Conservation (phyloP, 2,329 filamentous ascomycete genomes). For the Curvularia eragrostidis region DNA sequence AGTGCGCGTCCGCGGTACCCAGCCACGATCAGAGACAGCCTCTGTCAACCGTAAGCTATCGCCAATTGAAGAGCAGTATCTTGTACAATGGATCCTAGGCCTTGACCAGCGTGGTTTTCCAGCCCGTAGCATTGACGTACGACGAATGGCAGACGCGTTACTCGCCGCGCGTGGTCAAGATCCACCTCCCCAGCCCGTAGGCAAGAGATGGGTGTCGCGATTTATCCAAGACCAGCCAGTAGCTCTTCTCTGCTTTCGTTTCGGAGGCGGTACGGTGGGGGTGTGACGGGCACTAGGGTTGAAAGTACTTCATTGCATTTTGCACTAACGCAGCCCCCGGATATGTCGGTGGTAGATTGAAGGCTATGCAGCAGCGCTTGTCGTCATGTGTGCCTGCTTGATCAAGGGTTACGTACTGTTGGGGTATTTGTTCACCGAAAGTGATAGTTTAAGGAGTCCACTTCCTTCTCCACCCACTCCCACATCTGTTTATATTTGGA, state of each 20-base stretch:
- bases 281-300: background rate
- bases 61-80: background rate
- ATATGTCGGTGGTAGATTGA: background rate
- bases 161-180: background rate
- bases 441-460: background rate
- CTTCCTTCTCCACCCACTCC: background rate
- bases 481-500: background rate
- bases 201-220: slow-evolving; percentile 15
- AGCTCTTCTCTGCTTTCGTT: no score
- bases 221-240: slow-evolving; percentile 16
- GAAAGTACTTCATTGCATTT: background rate
- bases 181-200: slow-evolving; percentile 1
- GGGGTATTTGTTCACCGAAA: background rate
- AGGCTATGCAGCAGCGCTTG: background rate
- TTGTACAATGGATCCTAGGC: slow-evolving; percentile 4
- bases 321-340: background rate
- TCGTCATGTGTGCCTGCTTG: background rate
- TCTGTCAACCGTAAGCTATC: no score
- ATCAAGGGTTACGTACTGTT: background rate
- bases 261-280: background rate
- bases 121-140: slow-evolving; percentile 5
- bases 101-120: background rate
- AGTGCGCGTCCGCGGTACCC: no score
- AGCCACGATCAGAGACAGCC: no score
- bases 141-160: slow-evolving; percentile 9